Conservation (phyloP, 768 basidiomycete genomes). For the Tylopilus sp. region DNA sequence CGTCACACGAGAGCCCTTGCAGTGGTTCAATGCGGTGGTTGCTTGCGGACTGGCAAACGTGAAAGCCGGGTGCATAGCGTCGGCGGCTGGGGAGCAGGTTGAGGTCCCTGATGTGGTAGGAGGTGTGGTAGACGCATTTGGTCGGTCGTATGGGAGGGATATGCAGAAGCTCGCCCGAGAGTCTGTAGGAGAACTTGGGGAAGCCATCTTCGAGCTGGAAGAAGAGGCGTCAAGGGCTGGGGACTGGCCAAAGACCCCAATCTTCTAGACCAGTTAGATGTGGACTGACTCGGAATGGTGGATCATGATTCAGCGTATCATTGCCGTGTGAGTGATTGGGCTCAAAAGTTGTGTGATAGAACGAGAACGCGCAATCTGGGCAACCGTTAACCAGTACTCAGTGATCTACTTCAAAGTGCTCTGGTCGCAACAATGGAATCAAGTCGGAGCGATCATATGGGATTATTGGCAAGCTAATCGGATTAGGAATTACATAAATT, state of each 20-base stretch:
- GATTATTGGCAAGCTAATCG: too few relatives aligned
- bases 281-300: background rate
- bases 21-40: constrained; percentile 81
- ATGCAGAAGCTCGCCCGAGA: constrained; percentile 42
- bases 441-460: too few relatives aligned
- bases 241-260: constrained; percentile 34
- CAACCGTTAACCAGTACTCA: too few relatives aligned
- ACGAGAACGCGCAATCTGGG: too few relatives aligned
- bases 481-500: too few relatives aligned
- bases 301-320: too few relatives aligned
- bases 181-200: constrained; percentile 44
- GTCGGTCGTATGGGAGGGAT: constrained; percentile 46
- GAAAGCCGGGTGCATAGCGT: constrained; percentile 64
- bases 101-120: constrained; percentile 50
- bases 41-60: constrained; percentile 91
- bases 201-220: constrained; percentile 47
- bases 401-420: too few relatives aligned
- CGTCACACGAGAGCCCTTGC: too few relatives aligned
- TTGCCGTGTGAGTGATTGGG: too few relatives aligned
- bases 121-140: constrained; percentile 47
- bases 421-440: too few relatives aligned
- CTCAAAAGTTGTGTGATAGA: too few relatives aligned
- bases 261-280: background rate
- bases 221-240: constrained; percentile 41
- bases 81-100: constrained; percentile 37